Evolutionary conservation across 768 basidiomycete genomes (phyloP), one percentile per base, ranked within the genome.

Genomic region (Russula sp.): DNA sequence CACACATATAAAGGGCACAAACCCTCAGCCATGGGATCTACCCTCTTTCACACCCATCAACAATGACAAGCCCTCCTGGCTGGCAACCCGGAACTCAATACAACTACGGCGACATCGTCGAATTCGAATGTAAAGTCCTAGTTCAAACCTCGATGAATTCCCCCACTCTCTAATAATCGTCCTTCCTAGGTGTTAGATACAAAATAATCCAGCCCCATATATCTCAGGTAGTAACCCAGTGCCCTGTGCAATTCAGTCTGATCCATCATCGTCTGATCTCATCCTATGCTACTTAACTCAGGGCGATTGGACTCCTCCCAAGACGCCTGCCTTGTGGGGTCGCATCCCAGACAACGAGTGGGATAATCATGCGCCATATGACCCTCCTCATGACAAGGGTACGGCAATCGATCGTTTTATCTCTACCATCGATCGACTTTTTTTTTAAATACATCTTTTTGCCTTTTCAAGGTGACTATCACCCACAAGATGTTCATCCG

Each of bases 31-130:
- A 2, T 48, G 36, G 48, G 34, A 26, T 38, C 10, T 18, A 59
- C 9, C 58, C n/a, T n/a, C n/a, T 34, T n/a, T 42, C 22, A 20
- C 10, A 18, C 26, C n/a, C 46, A 50, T 53, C 48, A 73, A 40
- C 58, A 40, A 85, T 83, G 83, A 42, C 58, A n/a, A n/a, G n/a
- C 1, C 71, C 74, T 60, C 70, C 71, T 57, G 69, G 64, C 51
- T 90, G 88, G 88, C 73, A 85, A 76, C 86, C 87, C 42, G 87
- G 86, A 52, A 84, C 79, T 24, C 72, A 81, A 62, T 90, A 90
- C 77, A 74, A 78, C 69, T 68, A 71, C 50, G 83, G 78, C 65
- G 78, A 81, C 58, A 76, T 84, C 34, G 88, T 90, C 64, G 73
- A 74, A 50, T 89, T 77, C 71, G 67, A 40, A 18, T 0, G 88